phyloP scores from a whole-genome alignment of 2,329 filamentous ascomycete species.

The Phialophora expanda region DNA sequence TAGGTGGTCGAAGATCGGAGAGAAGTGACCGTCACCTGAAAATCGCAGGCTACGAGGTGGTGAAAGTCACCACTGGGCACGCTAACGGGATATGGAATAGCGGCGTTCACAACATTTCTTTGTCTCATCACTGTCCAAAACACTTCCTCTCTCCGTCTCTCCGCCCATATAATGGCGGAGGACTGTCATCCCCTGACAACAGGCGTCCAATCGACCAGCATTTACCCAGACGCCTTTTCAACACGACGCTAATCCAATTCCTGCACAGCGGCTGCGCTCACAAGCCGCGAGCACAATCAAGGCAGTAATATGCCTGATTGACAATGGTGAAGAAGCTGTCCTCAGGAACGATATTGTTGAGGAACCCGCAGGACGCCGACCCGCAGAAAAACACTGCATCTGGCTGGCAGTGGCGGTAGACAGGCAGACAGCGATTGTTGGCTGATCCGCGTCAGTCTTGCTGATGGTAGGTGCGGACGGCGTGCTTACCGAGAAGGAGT shows the following conservation, averaged over 20 bases:
- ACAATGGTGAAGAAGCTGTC: conserved; percentile 19
- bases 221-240: not conserved
- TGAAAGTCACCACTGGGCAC: not conserved
- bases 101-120: not conserved
- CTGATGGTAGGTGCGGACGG: not conserved
- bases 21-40: not conserved
- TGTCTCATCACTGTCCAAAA: not conserved
- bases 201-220: not conserved
- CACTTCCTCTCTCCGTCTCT: not conserved
- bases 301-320: not conserved
- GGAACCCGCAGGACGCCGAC: conserved; percentile 16
- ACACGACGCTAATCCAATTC: not conserved
- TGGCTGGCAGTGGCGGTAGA: conserved; percentile 17
- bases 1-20: not conserved
- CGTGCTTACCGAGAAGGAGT: conserved; percentile 20
- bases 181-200: not conserved
- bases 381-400: conserved; percentile 20
- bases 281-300: not conserved
- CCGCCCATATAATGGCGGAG: not conserved
- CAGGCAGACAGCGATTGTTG: conserved; percentile 10
- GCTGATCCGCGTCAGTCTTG: conserved; percentile 4
- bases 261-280: conserved; percentile 20
- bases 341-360: conserved; percentile 23
- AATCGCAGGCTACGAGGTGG: not conserved
- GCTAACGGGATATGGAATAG: conserved; percentile 3